Evolutionary conservation across 2,329 filamentous ascomycete genomes (phyloP).

Genomic region (Pseudohalonectria lignicola): DNA sequence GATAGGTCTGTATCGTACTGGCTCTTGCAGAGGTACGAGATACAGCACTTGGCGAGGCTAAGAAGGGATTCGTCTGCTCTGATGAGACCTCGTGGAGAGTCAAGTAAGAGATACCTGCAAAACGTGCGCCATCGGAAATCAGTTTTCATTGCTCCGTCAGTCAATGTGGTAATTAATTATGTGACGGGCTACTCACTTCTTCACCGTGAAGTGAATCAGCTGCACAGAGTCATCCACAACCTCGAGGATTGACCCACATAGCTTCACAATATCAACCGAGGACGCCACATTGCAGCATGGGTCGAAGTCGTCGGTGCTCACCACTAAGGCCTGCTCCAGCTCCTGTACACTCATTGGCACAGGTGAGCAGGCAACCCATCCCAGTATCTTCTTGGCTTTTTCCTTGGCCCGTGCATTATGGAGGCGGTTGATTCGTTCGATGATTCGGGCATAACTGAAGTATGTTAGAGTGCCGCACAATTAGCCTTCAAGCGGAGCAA

Average conservation of each 20-base stretch:
- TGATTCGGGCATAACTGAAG: constrained; percentile 6
- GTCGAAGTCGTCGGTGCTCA: neutral
- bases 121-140: too few species aligned
- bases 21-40: neutral
- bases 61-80: neutral
- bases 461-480: too few species aligned
- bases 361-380: constrained; percentile 12
- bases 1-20: neutral
- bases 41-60: neutral
- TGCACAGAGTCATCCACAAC: constrained; percentile 14
- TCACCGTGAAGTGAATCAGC: constrained; percentile 21
- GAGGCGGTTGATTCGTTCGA: constrained; percentile 6
- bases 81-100: neutral
- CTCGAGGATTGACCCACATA: constrained; percentile 20
- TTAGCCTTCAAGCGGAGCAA: neutral
- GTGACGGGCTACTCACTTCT: constrained; percentile 14
- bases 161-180: too few species aligned
- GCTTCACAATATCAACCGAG: constrained; percentile 7
- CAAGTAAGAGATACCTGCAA: too few species aligned
- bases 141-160: too few species aligned
- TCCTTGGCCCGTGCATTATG: neutral
- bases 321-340: constrained; percentile 8
- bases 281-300: neutral
- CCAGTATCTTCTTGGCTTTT: constrained; percentile 9
- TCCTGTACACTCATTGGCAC: constrained; percentile 9